These are phyloP conservation scores for Ogataea neopini DNA, from an alignment of 805 yeast genomes.

Conservation along the genomic window DNA sequence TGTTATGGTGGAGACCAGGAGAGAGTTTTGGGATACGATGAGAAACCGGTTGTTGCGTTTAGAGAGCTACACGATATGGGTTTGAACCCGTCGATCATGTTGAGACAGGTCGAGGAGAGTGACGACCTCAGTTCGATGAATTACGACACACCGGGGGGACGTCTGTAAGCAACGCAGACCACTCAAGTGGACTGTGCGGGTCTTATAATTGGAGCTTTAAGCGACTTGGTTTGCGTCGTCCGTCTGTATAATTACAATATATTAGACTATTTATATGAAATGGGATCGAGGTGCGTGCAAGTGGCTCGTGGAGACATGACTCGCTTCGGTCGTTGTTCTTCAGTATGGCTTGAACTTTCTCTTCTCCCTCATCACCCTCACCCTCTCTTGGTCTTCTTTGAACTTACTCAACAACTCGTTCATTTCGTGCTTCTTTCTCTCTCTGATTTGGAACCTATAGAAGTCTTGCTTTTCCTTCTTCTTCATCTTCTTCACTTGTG, in stretches of 20 bases:
- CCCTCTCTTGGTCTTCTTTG: constrained; percentile 87
- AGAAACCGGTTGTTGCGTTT: constrained; percentile 83
- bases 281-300: too few species aligned
- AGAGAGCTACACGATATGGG: constrained; percentile 85
- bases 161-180: constrained; percentile 11
- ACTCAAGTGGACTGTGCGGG: too few species aligned
- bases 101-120: constrained; percentile 72
- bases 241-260: background rate
- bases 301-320: too few species aligned
- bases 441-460: constrained; percentile 94
- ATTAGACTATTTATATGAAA: too few species aligned
- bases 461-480: constrained; percentile 85
- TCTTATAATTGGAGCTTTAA: too few species aligned
- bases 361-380: constrained; percentile 74
- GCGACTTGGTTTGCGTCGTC: background rate
- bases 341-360: constrained; percentile 84
- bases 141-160: constrained; percentile 44
- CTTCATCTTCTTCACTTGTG: constrained; percentile 53
- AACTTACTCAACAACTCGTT: constrained; percentile 80
- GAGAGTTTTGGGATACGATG: constrained; percentile 76
- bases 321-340: background rate
- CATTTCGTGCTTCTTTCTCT: constrained; percentile 89
- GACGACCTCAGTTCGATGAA: constrained; percentile 30
- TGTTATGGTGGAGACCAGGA: constrained; percentile 93
- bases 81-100: constrained; percentile 87